phyloP scores from a whole-genome alignment of 352 stramenopile species.

The Globisporangium solare region DNA sequence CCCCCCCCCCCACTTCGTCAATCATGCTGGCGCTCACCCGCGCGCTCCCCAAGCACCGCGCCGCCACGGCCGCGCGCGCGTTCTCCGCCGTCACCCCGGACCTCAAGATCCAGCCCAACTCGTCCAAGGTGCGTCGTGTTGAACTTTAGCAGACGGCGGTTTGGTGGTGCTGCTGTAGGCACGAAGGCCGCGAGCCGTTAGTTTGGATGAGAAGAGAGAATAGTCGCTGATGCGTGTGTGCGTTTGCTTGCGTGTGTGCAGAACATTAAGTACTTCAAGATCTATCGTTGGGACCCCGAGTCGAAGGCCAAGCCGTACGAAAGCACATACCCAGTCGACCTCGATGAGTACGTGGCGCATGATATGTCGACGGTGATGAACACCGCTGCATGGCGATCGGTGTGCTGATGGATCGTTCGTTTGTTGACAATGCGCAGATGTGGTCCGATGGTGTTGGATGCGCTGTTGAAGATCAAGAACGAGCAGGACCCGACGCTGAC shows the following conservation, averaged over 20 bases:
- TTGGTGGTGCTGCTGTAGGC: conserved; percentile 5
- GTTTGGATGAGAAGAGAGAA: too few relatives aligned
- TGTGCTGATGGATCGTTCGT: neutral
- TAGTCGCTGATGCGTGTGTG: neutral
- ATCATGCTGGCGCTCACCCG: conserved; percentile 12
- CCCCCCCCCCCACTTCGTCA: neutral
- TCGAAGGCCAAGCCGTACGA: conserved; percentile 92
- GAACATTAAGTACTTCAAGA: conserved; percentile 98
- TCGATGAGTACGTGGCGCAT: conserved; percentile 89
- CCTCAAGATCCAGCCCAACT: conserved; percentile 67
- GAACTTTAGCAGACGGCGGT: neutral
- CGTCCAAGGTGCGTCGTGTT: conserved; percentile 58
- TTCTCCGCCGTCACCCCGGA: conserved; percentile 54
- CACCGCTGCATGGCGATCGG: neutral
- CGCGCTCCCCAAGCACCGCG: conserved; percentile 21
- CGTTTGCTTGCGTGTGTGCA: conserved; percentile 30
- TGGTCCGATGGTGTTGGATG: conserved; percentile 98
- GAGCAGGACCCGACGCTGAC: conserved; percentile 98
- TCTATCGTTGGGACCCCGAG: conserved; percentile 99
- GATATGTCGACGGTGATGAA: neutral
- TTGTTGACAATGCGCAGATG: conserved; percentile 53
- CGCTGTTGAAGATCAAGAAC: conserved; percentile 99
- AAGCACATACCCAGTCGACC: conserved; percentile 96
- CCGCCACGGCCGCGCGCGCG: conserved; percentile 39
- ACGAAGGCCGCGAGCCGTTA: neutral